Conservation (phyloP, 768 basidiomycete genomes). For the Phanerochaete carnosa region DNA sequence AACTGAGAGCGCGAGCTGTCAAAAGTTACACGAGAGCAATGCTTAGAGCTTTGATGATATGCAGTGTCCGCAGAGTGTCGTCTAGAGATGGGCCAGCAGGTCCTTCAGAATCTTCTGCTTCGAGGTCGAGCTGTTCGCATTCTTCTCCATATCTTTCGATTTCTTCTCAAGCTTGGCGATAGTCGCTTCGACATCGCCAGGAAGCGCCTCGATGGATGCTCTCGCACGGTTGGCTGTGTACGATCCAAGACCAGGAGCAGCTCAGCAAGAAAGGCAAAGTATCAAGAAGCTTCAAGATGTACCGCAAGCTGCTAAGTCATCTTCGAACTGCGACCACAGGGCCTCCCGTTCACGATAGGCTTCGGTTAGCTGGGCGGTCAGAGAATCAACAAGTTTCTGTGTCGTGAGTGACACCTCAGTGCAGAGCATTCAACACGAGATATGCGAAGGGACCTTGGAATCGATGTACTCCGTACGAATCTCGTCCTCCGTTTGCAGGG, state of each 20-base stretch:
- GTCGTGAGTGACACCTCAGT: neutral
- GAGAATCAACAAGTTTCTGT: conserved; percentile 40
- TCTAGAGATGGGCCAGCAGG: conserved; percentile 17
- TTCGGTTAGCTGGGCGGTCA: conserved; percentile 44
- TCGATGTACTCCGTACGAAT: conserved; percentile 35
- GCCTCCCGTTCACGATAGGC: conserved; percentile 45
- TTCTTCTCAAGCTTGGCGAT: conserved; percentile 54
- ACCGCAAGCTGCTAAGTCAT: conserved; percentile 46
- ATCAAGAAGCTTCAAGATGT: conserved; percentile 6
- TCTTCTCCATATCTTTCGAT: conserved; percentile 36
- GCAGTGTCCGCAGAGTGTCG: no score
- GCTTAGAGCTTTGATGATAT: no score
- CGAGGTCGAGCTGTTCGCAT: conserved; percentile 15
- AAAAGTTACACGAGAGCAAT: neutral
- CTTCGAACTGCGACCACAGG: conserved; percentile 50
- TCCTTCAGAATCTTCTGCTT: conserved; percentile 28
- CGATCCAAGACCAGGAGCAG: neutral
- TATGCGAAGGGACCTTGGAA: conserved; percentile 37
- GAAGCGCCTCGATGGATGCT: conserved; percentile 40
- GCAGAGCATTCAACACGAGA: neutral
- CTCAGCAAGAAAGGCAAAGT: conserved; percentile 6
- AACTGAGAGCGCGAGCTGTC: neutral
- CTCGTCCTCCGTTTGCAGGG: conserved; percentile 42
- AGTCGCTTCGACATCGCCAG: conserved; percentile 48
- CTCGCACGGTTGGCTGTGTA: conserved; percentile 41